These are phyloP conservation scores for Jatropha curcas DNA, from an alignment of 345 rosid genomes.

Conservation along the genomic window DNA sequence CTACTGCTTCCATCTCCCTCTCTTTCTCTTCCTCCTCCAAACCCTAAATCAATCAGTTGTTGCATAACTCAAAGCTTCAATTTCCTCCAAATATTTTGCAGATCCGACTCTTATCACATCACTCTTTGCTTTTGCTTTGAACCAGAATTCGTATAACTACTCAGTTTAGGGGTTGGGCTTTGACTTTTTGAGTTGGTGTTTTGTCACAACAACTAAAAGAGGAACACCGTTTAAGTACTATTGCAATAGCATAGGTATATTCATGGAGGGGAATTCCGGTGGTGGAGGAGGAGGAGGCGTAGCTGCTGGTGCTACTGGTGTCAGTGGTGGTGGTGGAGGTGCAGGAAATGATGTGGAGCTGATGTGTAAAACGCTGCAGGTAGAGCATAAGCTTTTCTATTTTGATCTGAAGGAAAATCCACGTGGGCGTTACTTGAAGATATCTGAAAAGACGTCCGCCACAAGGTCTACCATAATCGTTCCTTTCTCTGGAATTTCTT, in stretches of 20 bases:
- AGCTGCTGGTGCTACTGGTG: constrained; percentile 15
- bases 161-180: neutral
- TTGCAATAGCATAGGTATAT: too few species aligned
- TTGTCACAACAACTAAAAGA: neutral
- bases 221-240: too few species aligned
- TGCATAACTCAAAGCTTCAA: neutral
- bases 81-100: neutral
- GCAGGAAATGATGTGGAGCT: constrained; percentile 78
- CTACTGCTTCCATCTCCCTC: constrained; percentile 5
- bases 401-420: constrained; percentile 97
- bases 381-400: constrained; percentile 96
- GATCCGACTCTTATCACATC: constrained; percentile 15
- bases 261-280: constrained; percentile 62
- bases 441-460: constrained; percentile 98
- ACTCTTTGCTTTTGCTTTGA: neutral
- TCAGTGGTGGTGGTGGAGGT: constrained; percentile 40
- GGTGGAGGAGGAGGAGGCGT: constrained; percentile 18
- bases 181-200: neutral
- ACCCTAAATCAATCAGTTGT: constrained; percentile 14
- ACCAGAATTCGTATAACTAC: neutral
- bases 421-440: constrained; percentile 90
- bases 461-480: constrained; percentile 98
- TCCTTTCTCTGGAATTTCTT: constrained; percentile 92
- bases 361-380: constrained; percentile 92
- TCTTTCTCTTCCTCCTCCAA: constrained; percentile 11